These are phyloP conservation scores for Chlorella sp. DNA, from an alignment of 139 green algal genomes.

Conservation along the genomic window DNA sequence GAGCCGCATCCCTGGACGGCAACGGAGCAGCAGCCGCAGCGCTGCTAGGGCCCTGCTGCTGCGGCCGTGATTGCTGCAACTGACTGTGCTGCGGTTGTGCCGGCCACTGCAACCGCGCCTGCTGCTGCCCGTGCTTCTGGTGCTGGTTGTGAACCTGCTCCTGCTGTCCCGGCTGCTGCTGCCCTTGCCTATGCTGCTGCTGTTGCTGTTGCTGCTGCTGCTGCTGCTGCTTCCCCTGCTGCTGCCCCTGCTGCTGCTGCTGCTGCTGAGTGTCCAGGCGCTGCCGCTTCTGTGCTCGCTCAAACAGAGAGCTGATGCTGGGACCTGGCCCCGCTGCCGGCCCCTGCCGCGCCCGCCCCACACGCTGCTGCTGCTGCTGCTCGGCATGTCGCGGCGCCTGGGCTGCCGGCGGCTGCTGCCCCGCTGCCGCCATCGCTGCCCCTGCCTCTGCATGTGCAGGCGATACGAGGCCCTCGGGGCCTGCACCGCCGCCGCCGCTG, in stretches of 20 bases:
- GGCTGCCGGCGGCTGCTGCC: background rate
- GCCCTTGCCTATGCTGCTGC: background rate
- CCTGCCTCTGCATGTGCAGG: too few relatives aligned
- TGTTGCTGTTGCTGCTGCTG: background rate
- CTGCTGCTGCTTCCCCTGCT: background rate
- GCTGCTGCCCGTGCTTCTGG: background rate
- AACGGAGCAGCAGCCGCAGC: background rate
- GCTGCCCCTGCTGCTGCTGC: background rate
- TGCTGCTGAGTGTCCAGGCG: background rate
- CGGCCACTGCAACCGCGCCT: background rate
- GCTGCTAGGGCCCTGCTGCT: background rate
- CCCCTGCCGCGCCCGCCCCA: too few relatives aligned
- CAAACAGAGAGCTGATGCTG: constrained; percentile 18
- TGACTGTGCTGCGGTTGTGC: background rate
- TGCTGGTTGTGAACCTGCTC: background rate
- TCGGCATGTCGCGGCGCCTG: background rate
- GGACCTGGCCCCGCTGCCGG: background rate
- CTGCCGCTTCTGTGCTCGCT: constrained; percentile 26
- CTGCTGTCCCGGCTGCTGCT: background rate
- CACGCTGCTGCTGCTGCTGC: background rate
- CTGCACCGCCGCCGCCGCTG: background rate
- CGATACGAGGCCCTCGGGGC: background rate
- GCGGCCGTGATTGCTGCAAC: background rate
- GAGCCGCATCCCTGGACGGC: too few relatives aligned
- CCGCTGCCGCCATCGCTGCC: background rate